Percentiles rank a stretch among this genome's conserved stretches.
Evolutionary conservation across 1,284 basidiomycete genomes (phyloP).

Genomic region (Meira miltonrushii): DNA sequence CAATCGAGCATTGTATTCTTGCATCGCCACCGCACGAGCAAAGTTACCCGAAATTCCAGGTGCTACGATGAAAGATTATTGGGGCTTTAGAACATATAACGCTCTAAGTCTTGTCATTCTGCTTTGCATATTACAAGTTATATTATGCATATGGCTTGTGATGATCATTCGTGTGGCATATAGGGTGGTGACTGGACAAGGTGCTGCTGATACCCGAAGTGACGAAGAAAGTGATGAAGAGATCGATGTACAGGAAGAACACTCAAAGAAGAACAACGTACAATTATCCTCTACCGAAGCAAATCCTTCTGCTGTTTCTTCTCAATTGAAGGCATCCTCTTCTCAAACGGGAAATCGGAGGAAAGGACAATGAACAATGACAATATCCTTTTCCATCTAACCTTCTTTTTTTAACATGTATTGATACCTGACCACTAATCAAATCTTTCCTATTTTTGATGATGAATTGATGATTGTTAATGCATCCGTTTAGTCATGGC

Average conservation of each 20-base stretch:
- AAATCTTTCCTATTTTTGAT: too few species aligned
- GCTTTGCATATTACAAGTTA: constrained; percentile 56
- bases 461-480: too few species aligned
- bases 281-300: too few species aligned
- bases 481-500: too few species aligned
- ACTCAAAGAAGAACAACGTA: too few species aligned
- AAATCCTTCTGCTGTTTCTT: too few species aligned
- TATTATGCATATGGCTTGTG: constrained; percentile 78
- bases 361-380: too few species aligned
- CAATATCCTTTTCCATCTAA: too few species aligned
- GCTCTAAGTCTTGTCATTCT: constrained; percentile 20
- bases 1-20: constrained; percentile 33
- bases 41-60: background rate
- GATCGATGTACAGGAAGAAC: constrained; percentile 1
- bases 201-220: constrained; percentile 66
- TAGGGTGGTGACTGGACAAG: constrained; percentile 68
- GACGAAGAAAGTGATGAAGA: constrained; percentile 22
- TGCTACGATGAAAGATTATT: constrained; percentile 1
- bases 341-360: too few species aligned
- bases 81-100: background rate
- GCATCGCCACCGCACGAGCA: constrained; percentile 12
- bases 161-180: constrained; percentile 78
- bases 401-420: too few species aligned
- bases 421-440: too few species aligned
- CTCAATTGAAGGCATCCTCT: too few species aligned